A percentile compares a stretch with the other conserved stretches of the same genome.
phyloP scores from a whole-genome alignment of 2,329 filamentous ascomycete species.

The Fusarium praegraminearum region DNA sequence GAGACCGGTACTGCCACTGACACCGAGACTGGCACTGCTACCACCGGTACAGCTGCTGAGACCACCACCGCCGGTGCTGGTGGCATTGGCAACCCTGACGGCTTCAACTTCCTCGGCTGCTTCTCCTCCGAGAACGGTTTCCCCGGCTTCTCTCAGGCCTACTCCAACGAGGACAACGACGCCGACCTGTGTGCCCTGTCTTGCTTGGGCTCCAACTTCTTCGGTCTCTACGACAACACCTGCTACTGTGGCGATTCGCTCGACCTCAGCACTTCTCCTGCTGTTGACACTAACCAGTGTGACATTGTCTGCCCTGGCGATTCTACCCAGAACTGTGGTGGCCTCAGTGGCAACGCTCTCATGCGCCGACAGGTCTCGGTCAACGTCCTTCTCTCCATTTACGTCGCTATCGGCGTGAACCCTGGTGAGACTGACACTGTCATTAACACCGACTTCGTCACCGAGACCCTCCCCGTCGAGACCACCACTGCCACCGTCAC shows the following conservation, averaged over 20 bases:
- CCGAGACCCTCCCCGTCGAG: slow-evolving; percentile 44
- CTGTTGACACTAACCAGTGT: slow-evolving; percentile 40
- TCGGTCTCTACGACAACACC: slow-evolving; percentile 44
- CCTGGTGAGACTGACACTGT: slow-evolving; percentile 25
- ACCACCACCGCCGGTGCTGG: slow-evolving; percentile 14
- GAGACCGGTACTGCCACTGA: slow-evolving; percentile 15
- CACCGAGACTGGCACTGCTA: slow-evolving; percentile 12
- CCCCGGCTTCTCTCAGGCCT: slow-evolving; percentile 40
- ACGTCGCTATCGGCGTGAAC: slow-evolving; percentile 26
- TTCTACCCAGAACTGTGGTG: slow-evolving; percentile 45
- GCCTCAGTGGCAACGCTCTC: slow-evolving; percentile 18
- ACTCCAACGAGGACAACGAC: slow-evolving; percentile 30
- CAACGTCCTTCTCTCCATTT: slow-evolving; percentile 45
- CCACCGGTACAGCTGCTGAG: background rate
- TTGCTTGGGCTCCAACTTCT: slow-evolving; percentile 44
- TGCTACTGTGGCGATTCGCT: slow-evolving; percentile 50
- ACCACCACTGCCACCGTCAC: slow-evolving; percentile 47
- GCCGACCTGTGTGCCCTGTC: slow-evolving; percentile 39
- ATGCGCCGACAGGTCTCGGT: slow-evolving; percentile 42
- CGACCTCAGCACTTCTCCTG: slow-evolving; percentile 9
- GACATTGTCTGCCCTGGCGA: slow-evolving; percentile 49
- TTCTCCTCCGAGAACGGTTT: slow-evolving; percentile 46
- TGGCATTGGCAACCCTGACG: slow-evolving; percentile 14
- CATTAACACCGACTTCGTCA: slow-evolving; percentile 36
- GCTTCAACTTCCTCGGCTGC: slow-evolving; percentile 49